Base-by-base conservation (phyloP, 257 asterid species). In the Apocynum venetum region DNA sequence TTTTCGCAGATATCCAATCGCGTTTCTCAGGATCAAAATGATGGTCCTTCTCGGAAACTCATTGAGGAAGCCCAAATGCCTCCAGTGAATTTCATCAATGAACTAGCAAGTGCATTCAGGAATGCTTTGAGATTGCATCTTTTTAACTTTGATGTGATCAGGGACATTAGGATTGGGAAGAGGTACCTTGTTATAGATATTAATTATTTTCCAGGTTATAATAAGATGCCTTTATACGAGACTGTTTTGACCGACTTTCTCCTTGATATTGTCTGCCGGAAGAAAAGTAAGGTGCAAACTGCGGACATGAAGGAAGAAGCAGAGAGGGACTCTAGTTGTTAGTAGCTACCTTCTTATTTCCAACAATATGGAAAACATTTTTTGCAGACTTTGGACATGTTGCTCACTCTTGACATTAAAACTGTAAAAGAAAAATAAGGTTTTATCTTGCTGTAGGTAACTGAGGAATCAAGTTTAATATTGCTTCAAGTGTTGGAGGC, bases 131-230 rank as follows among this genome's bases (percentile, higher is more conserved):
- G 82, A 48, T 85, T 93, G 89, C 85, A 87, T 82, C 96, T 91
- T 35, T 91, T 92, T 77, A 91, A 92, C 86, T 92, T 92, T 65
- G 98, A 93, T 83, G 84, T 93, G 91, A 91, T 93, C 52, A 87
- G 90, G 79, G 96, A 89, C 48, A 78, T 79, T 78, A 78, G 84
- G 59, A 83, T 31, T 51, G 87, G 76, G 43, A 90, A 86, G 41
- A 77, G 91, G 17, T 92, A 87, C 85, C 93, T 90, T 41, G 85
- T 92, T 17, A 90, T 93, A 40, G 98, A 93, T 84, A 92, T 93
- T 46, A 92, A 93, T 79, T 92, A 90, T 90, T 90, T 93, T 73
- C 98, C 98, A 0, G 97, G 97, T 25, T 93, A 87, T 75, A 95
- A 91, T 0, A 93, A 93, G 87, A 80, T 93, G 87, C 97, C 96